A percentile compares a stretch with the other conserved stretches of the same genome.
Evolutionary conservation across 164 flowering plant species (phyloP).

Genomic region (Cinnamomum micranthum): DNA sequence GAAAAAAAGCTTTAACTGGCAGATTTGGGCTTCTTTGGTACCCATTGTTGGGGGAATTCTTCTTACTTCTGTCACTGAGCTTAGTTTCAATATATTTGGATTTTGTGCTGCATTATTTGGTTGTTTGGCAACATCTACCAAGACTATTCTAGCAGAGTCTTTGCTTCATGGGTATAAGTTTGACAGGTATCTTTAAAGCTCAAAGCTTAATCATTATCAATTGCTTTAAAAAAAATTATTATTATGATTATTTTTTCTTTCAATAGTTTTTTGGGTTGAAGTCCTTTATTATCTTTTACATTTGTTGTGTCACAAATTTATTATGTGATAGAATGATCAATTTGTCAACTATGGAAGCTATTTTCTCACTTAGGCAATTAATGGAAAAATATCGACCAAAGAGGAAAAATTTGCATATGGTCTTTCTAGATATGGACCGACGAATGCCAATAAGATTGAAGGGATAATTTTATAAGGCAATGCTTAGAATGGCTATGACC

Average conservation of each 20-base stretch:
- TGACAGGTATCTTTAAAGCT: slow-evolving; percentile 58
- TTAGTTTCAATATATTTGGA: slow-evolving; percentile 85
- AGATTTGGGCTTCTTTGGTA: slow-evolving; percentile 86
- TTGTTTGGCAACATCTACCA: slow-evolving; percentile 94
- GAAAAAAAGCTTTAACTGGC: slow-evolving; percentile 84
- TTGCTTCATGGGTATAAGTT: slow-evolving; percentile 93
- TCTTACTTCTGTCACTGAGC: slow-evolving; percentile 89
- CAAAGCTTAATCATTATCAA: background rate
- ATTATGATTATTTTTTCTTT: too few species aligned
- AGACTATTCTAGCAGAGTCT: slow-evolving; percentile 96
- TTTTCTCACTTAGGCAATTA: too few species aligned
- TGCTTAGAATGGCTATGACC: too few species aligned
- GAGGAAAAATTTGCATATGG: too few species aligned
- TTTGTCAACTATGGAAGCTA: too few species aligned
- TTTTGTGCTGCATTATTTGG: slow-evolving; percentile 93
- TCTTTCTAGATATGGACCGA: too few species aligned
- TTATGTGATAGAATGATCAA: background rate
- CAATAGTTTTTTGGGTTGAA: too few species aligned
- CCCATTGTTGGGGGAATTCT: slow-evolving; percentile 98
- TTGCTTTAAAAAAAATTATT: background rate
- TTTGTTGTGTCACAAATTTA: background rate
- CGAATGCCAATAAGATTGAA: too few species aligned
- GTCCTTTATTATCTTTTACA: background rate
- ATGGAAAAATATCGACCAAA: too few species aligned
- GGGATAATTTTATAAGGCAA: too few species aligned